Evolutionary conservation across 1,139 yeast genomes (phyloP).

Genomic region (Candida neerlandica): DNA sequence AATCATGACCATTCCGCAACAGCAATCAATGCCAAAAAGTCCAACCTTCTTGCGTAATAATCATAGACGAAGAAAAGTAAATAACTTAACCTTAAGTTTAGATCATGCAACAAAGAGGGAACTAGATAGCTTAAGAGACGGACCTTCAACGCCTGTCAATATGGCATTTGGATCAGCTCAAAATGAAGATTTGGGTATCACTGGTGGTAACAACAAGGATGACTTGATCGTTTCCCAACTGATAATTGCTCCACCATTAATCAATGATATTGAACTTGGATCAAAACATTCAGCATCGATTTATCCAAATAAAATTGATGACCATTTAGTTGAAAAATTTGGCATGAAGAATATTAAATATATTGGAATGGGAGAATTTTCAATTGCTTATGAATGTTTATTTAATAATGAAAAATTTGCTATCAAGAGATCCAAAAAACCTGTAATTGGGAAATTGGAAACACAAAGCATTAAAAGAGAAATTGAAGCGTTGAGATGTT

Average conservation of each 20-base stretch:
- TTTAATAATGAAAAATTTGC: slow-evolving; percentile 73
- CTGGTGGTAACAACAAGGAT: neutral
- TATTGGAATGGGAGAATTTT: slow-evolving; percentile 86
- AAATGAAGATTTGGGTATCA: neutral
- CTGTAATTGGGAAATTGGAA: slow-evolving; percentile 45
- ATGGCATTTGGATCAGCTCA: slow-evolving; percentile 10
- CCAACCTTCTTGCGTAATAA: neutral
- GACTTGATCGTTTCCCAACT: slow-evolving; percentile 6
- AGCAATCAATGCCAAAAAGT: slow-evolving; percentile 1
- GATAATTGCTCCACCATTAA: slow-evolving; percentile 4
- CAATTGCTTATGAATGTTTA: slow-evolving; percentile 79
- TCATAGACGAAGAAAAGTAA: neutral
- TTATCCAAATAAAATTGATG: slow-evolving; percentile 41
- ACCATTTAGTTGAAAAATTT: slow-evolving; percentile 67
- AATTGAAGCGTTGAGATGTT: slow-evolving; percentile 46
- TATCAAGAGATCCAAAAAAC: slow-evolving; percentile 76
- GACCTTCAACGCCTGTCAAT: slow-evolving; percentile 36
- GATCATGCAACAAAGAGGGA: slow-evolving; percentile 5
- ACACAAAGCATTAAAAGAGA: slow-evolving; percentile 40
- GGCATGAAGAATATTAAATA: slow-evolving; percentile 62
- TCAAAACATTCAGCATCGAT: slow-evolving; percentile 5
- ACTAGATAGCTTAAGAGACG: slow-evolving; percentile 12
- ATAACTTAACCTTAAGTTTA: neutral
- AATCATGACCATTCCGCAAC: neutral
- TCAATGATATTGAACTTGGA: slow-evolving; percentile 10